Base-by-base conservation (phyloP, 345 rosid genomes). In the Lumnitzera littorea region DNA sequence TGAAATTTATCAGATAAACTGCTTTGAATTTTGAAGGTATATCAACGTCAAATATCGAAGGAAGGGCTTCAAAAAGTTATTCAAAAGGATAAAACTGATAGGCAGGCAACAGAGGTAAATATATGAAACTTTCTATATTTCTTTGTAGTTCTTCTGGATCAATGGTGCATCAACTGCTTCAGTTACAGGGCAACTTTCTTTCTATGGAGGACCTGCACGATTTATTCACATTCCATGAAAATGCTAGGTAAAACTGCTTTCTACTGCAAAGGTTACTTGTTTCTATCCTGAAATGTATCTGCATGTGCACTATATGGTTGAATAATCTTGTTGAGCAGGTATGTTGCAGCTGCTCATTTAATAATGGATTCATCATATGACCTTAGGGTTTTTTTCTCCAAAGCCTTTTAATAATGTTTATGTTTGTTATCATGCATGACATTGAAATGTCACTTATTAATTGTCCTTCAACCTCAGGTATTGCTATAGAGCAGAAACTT, bases 1-100 rank as follows among this genome's bases (percentile, higher is more conserved):
- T 65, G 5, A 61, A 60, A 51, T 63, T 65, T 24, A 25, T 48
- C 15, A 65, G 29, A 14, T 23, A 46, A 17, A 5, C 58, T 62
- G 53, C 46, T 71, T 29, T 55, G 43, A 36, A 6, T 36, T 36
- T 36, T 36, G 61, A 56, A 94, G 99, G 99, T 90, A 51, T 94
- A 86, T 69, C 99, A 90, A 82, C 96, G 97, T 46, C 99, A 94
- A 75, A 82, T 94, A 95, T 94, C 95, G 58, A 94, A 90, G 70
- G 99, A 94, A 82, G 99, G 99, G 76, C 97, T 94, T 75, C 97
- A 94, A 69, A 88, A 90, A 72, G 88, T 94, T 64, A 94, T 90
- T 76, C 96, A 88, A 75, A 71, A 72, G 60, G 96, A 83, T 70
- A 84, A 82, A 65, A 70, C 70, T 47, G 86, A 82, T 56, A 76